phyloP scores from a whole-genome alignment of 805 yeast genomes.

The Wickerhamomyces ciferrii region DNA sequence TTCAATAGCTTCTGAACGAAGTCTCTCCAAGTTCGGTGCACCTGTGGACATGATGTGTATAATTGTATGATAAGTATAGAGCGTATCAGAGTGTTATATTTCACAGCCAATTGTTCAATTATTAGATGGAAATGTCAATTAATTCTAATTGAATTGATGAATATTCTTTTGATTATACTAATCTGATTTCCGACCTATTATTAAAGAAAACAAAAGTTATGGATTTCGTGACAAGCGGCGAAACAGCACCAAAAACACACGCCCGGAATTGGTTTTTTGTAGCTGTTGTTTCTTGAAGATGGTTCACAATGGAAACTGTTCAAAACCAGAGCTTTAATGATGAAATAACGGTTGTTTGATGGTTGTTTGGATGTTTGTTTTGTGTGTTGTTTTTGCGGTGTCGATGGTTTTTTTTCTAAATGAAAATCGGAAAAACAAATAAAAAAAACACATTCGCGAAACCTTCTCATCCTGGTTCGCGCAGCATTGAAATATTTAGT shows the following conservation, averaged over 20 bases:
- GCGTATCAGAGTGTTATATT: too few species aligned
- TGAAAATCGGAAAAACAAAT: neutral
- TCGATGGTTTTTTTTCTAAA: neutral
- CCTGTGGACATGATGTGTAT: constrained; percentile 3
- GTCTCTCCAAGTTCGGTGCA: constrained; percentile 15
- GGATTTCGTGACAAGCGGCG: neutral
- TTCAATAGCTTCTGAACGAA: constrained; percentile 41
- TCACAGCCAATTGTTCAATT: too few species aligned
- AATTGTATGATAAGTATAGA: too few species aligned
- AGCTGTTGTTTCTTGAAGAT: too few species aligned
- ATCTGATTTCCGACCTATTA: neutral
- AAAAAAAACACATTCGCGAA: neutral
- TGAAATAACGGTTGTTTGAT: neutral
- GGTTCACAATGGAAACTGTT: too few species aligned
- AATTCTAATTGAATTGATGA: too few species aligned
- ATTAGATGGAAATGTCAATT: too few species aligned
- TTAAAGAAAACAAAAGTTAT: neutral
- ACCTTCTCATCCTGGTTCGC: neutral
- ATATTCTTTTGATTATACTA: too few species aligned
- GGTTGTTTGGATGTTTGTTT: neutral
- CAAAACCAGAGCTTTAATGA: too few species aligned
- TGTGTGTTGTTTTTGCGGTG: constrained; percentile 1
- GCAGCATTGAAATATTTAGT: neutral
- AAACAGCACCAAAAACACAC: neutral
- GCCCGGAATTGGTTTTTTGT: too few species aligned